Evolutionary conservation across 1,139 yeast species (phyloP).

Genomic region (Lodderomyces pseudojiufengensis): DNA sequence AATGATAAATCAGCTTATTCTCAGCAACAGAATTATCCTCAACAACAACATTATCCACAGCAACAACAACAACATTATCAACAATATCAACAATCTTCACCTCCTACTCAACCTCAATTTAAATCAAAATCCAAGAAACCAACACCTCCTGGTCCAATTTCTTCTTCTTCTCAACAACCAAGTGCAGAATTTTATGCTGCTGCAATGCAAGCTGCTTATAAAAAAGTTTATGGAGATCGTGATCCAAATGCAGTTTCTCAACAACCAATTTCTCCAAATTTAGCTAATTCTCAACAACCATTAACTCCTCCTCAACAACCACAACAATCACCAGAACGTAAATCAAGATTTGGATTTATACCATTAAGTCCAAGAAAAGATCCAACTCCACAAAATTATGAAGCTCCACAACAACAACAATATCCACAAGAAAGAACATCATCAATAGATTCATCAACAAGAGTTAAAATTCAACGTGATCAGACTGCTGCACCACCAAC

Average conservation of each 20-base stretch:
- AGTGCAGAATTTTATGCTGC: constrained; percentile 25
- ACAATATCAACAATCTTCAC: neutral
- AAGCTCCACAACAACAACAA: neutral
- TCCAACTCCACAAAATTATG: neutral
- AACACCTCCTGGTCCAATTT: constrained; percentile 5
- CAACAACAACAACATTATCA: constrained; percentile 1
- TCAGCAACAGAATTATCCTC: neutral
- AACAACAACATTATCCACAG: constrained; percentile 1
- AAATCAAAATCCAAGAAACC: constrained; percentile 1
- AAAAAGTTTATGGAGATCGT: constrained; percentile 36
- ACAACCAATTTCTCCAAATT: constrained; percentile 1
- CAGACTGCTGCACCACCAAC: constrained; percentile 4
- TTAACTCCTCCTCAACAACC: constrained; percentile 3
- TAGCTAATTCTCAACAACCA: neutral
- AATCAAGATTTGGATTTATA: constrained; percentile 11
- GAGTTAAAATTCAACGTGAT: constrained; percentile 6
- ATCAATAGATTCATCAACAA: constrained; percentile 8
- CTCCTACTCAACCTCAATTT: constrained; percentile 3
- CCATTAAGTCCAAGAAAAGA: constrained; percentile 9
- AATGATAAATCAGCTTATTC: constrained; percentile 5
- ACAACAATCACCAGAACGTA: constrained; percentile 3
- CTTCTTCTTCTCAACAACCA: constrained; percentile 6
- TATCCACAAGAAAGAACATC: constrained; percentile 5
- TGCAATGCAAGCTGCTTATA: constrained; percentile 41
- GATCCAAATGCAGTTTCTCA: constrained; percentile 5